Evolutionary conservation across 2,329 filamentous ascomycete species (phyloP).

Genomic region (Penicillium sp.): DNA sequence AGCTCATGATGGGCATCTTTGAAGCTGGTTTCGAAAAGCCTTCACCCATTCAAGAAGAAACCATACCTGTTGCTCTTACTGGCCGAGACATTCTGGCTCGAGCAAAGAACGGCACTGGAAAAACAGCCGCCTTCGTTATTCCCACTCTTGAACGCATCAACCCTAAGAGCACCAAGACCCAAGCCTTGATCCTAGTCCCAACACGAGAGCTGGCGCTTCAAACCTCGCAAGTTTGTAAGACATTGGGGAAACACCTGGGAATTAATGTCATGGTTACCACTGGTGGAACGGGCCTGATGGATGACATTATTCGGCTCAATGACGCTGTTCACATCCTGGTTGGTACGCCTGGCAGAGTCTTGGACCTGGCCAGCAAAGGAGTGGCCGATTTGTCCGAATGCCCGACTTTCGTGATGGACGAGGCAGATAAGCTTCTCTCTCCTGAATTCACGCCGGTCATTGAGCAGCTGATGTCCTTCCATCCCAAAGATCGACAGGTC

Average conservation of each 20-base stretch:
- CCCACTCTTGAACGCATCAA: slow-evolving; percentile 94
- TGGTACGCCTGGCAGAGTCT: slow-evolving; percentile 91
- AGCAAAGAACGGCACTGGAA: slow-evolving; percentile 98
- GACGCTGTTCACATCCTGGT: slow-evolving; percentile 97
- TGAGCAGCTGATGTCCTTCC: slow-evolving; percentile 91
- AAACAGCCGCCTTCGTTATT: slow-evolving; percentile 97
- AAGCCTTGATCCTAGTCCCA: slow-evolving; percentile 93
- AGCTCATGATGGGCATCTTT: slow-evolving; percentile 98
- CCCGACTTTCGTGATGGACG: slow-evolving; percentile 98
- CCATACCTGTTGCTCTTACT: slow-evolving; percentile 92
- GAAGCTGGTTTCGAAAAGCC: slow-evolving; percentile 99
- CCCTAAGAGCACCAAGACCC: slow-evolving; percentile 92
- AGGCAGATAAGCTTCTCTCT: slow-evolving; percentile 96
- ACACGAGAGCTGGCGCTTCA: slow-evolving; percentile 96
- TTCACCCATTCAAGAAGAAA: slow-evolving; percentile 98
- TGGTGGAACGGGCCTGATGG: slow-evolving; percentile 88
- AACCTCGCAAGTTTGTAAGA: slow-evolving; percentile 99
- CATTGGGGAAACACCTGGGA: slow-evolving; percentile 91
- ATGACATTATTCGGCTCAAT: slow-evolving; percentile 93
- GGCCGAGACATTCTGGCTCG: slow-evolving; percentile 93
- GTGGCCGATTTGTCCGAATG: slow-evolving; percentile 96
- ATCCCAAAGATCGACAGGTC: slow-evolving; percentile 95
- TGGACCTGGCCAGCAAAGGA: slow-evolving; percentile 93
- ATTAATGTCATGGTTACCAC: slow-evolving; percentile 99
- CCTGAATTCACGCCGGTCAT: slow-evolving; percentile 97